These are phyloP conservation scores for Lodderomyces metapsilosis DNA, from an alignment of 1,139 yeast species.

Conservation along the genomic window DNA sequence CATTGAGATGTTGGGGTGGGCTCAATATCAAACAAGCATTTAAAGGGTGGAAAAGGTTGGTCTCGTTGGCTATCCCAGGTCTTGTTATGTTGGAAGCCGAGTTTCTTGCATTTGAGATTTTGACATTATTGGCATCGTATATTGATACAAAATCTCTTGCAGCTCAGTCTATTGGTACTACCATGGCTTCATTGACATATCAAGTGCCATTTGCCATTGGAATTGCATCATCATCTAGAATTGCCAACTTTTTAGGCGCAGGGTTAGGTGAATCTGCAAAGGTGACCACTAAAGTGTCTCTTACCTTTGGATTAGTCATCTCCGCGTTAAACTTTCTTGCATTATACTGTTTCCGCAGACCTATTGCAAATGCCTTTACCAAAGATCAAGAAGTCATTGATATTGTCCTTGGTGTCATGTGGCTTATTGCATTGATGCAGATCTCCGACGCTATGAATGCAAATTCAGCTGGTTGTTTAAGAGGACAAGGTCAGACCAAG, in stretches of 20 bases:
- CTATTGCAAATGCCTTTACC: slow-evolving; percentile 41
- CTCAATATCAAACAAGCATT: slow-evolving; percentile 31
- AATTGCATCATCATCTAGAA: slow-evolving; percentile 58
- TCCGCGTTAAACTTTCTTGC: slow-evolving; percentile 41
- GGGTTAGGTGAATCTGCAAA: slow-evolving; percentile 47
- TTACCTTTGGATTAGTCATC: slow-evolving; percentile 42
- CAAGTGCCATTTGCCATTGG: slow-evolving; percentile 61
- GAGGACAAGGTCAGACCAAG: slow-evolving; percentile 61
- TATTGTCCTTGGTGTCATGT: slow-evolving; percentile 43
- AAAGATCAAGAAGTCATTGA: slow-evolving; percentile 42
- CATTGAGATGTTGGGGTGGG: slow-evolving; percentile 46
- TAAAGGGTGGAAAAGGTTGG: slow-evolving; percentile 46
- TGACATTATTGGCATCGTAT: slow-evolving; percentile 55
- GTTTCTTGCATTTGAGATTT: slow-evolving; percentile 55
- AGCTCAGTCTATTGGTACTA: slow-evolving; percentile 57
- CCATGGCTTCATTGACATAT: slow-evolving; percentile 52
- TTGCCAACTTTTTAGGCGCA: slow-evolving; percentile 60
- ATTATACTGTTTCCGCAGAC: slow-evolving; percentile 35
- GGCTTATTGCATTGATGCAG: slow-evolving; percentile 56
- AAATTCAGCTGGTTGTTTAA: slow-evolving; percentile 56
- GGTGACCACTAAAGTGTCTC: slow-evolving; percentile 45
- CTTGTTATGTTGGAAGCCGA: slow-evolving; percentile 60
- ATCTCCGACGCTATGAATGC: slow-evolving; percentile 58
- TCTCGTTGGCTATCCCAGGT: slow-evolving; percentile 55
- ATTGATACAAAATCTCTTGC: slow-evolving; percentile 55